A percentile compares a stretch with the other conserved stretches of the same genome.
Conservation (phyloP, 495 filamentous ascomycete species). For the Xylaria telfairii region DNA sequence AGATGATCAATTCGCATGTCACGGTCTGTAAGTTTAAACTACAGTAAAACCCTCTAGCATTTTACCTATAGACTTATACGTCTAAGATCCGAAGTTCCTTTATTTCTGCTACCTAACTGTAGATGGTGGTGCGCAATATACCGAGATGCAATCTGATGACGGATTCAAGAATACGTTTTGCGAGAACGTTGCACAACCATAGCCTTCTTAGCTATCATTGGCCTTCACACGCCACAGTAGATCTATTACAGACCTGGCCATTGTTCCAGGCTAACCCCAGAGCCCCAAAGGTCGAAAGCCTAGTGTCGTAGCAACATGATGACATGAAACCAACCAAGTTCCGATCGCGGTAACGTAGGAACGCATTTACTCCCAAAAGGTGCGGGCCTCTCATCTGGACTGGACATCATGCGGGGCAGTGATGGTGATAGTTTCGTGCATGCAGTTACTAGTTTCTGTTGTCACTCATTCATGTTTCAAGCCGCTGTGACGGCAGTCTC, state of each 20-base stretch:
- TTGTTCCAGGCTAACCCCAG: not conserved
- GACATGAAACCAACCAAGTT: not conserved
- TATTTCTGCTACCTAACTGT: not conserved
- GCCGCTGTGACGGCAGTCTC: constrained; percentile 41
- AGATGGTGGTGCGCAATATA: not conserved
- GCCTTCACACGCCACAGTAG: not conserved
- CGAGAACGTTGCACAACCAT: not conserved
- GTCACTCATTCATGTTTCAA: constrained; percentile 13
- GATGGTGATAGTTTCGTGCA: not conserved
- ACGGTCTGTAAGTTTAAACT: not conserved
- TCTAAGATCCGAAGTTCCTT: not conserved
- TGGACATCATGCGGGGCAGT: not conserved
- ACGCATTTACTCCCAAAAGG: not conserved
- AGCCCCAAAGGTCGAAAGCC: not conserved
- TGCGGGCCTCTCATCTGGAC: not conserved
- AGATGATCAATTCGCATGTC: not conserved
- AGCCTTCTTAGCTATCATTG: not conserved
- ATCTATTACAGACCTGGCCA: not conserved
- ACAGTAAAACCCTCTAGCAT: not conserved
- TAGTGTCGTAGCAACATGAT: not conserved
- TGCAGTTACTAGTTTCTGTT: not conserved
- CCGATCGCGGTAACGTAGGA: not conserved
- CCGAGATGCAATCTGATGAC: constrained; percentile 7
- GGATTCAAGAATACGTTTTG: not conserved
- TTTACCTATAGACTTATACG: not conserved